Evolutionary conservation across 768 basidiomycete species (phyloP), one percentile per base, ranked within the genome.

Genomic region (Arthromyces matolae): DNA sequence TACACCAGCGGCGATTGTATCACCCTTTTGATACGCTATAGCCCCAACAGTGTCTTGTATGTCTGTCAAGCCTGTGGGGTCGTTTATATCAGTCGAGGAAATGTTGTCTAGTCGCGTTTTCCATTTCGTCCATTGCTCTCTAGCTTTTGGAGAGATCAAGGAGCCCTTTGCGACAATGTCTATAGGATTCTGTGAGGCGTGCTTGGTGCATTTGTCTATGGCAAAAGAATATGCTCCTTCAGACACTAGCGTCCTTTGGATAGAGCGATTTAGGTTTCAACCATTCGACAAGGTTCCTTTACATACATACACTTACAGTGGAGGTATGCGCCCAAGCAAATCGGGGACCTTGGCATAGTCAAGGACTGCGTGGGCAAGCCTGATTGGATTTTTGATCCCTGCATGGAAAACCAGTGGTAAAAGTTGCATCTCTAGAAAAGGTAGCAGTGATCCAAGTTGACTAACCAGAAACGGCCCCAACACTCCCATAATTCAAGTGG

Each of bases 31-130:
- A 64, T 76, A 80, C 12, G 71, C 80, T 28, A 89, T 72, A n/a
- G 87, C 88, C 13, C 89, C 89, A 5, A 92, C 89, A 0, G 89
- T 92, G 60, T 92, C 89, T 58, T 89, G 85, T 45, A 81, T 70
- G 51, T 66, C 68, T 50, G 58, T 54, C 56, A 63, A 50, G 47
- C 52, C 34, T 27, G 39, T 25, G 25, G 28, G 20, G 16, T 52
- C 48, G 13, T 34, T 46, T 10, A 34, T 31, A n/a, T 33, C 24
- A 18, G 14, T 43, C 18, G 47, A 8, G 43, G 48, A 32, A 29
- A 39, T 43, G 22, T 50, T 42, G 18, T 68, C 64, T 18, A 84
- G 68, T 10, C 71, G 66, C 12, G 51, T 54, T 58, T 68, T 79
- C 89, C 89, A 91, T 44, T 66, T 71, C 41, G 58, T 51, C 88